A percentile compares a stretch with the other conserved stretches of the same genome.
Conservation (phyloP, 2,329 filamentous ascomycete genomes). For the Aspergillus fumigatus region DNA sequence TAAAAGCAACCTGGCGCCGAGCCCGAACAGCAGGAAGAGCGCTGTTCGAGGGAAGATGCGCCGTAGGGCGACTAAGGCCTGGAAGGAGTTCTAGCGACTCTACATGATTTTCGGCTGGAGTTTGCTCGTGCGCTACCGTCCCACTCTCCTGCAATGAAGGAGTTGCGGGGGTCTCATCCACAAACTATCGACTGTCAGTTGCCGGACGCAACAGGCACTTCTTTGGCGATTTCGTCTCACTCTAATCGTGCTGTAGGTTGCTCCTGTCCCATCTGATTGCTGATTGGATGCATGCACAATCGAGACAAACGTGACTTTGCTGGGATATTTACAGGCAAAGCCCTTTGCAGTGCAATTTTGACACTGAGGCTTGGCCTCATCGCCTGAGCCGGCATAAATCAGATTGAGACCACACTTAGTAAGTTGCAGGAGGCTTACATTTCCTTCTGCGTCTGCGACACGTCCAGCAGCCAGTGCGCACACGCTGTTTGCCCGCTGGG, state of each 20-base stretch:
- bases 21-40: neutral
- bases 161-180: neutral
- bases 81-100: neutral
- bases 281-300: slow-evolving; percentile 5
- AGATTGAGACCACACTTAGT: too few species aligned
- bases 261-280: neutral
- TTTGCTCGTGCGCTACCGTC: neutral
- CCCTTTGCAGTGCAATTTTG: slow-evolving; percentile 22
- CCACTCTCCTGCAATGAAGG: neutral
- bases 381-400: slow-evolving; percentile 8
- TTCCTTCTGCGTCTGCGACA: slow-evolving; percentile 23
- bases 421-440: slow-evolving; percentile 9
- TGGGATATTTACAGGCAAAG: slow-evolving; percentile 20
- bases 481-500: slow-evolving; percentile 20
- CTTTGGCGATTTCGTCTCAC: slow-evolving; percentile 5
- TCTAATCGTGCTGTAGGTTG: slow-evolving; percentile 16
- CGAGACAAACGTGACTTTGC: slow-evolving; percentile 20
- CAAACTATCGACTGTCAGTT: neutral
- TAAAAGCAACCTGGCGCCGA: neutral
- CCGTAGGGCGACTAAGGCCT: neutral
- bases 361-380: slow-evolving; percentile 23
- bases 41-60: neutral
- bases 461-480: slow-evolving; percentile 22
- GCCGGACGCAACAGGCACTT: neutral
- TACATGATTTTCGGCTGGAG: neutral